Evolutionary conservation across 148 eudicot species (phyloP).

Genomic region (Linanthus parryae): DNA sequence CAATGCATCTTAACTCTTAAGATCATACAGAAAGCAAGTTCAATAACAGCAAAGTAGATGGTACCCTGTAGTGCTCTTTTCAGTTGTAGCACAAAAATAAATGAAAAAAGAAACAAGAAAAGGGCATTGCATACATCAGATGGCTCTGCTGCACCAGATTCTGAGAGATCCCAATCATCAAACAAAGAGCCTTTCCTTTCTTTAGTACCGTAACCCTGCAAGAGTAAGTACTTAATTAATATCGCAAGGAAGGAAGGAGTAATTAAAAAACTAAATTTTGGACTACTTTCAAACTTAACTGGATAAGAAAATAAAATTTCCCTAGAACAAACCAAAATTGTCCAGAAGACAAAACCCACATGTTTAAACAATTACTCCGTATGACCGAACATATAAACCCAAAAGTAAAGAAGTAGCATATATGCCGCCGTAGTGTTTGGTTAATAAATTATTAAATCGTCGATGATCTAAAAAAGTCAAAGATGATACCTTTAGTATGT

Average conservation of each 20-base stretch:
- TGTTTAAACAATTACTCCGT: too few species aligned
- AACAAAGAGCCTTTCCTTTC: conserved; percentile 66
- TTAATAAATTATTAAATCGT: too few species aligned
- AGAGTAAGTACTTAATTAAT: background rate
- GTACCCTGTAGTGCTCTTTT: background rate
- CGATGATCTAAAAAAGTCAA: background rate
- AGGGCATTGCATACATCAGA: conserved; percentile 53
- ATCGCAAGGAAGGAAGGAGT: background rate
- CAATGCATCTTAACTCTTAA: too few species aligned
- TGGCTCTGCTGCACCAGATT: conserved; percentile 63
- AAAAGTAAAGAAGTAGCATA: too few species aligned
- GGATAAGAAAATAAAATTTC: background rate
- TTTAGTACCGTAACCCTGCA: conserved; percentile 90
- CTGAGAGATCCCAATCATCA: conserved; percentile 96
- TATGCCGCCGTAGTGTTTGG: too few species aligned
- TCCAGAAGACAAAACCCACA: background rate
- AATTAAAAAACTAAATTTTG: conserved; percentile 6
- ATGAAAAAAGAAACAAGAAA: conserved; percentile 2
- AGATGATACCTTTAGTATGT: conserved; percentile 69
- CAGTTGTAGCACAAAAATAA: background rate
- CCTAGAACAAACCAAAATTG: too few species aligned
- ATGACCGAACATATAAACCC: too few species aligned
- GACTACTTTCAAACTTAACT: background rate
- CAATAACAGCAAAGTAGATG: too few species aligned
- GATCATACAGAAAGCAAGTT: too few species aligned